These are phyloP conservation scores for Cardamine occulta DNA, from an alignment of 345 rosid genomes.

Conservation along the genomic window DNA sequence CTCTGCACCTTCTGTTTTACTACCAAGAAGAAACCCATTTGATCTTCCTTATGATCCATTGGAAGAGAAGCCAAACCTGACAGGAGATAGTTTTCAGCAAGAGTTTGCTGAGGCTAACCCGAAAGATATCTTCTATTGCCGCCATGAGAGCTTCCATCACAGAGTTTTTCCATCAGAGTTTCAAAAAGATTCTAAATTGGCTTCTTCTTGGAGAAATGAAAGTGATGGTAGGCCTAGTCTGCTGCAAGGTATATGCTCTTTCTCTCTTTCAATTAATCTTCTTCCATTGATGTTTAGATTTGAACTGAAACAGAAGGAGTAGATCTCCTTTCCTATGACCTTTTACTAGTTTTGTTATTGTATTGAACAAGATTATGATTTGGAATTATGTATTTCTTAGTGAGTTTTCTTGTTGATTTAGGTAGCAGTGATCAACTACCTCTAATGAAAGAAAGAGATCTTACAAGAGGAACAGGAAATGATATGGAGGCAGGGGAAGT, in stretches of 20 bases:
- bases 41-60: slow-evolving; percentile 82
- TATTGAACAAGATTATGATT: slow-evolving; percentile 9
- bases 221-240: slow-evolving; percentile 31
- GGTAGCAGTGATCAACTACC: slow-evolving; percentile 44
- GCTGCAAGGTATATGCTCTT: slow-evolving; percentile 33
- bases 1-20: slow-evolving; percentile 82
- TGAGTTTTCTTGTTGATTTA: slow-evolving; percentile 45
- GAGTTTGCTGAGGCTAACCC: slow-evolving; percentile 59
- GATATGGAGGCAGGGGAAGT: slow-evolving; percentile 47
- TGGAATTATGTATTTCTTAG: not conserved
- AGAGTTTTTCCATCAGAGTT: slow-evolving; percentile 40
- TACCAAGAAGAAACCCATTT: slow-evolving; percentile 71
- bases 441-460: slow-evolving; percentile 32
- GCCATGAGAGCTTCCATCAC: slow-evolving; percentile 76
- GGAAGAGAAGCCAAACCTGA: slow-evolving; percentile 80
- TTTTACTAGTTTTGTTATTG: not conserved
- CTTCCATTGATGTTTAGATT: not conserved
- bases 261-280: not conserved
- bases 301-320: not conserved
- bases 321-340: not conserved
- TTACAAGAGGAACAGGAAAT: slow-evolving; percentile 12
- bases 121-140: slow-evolving; percentile 62
- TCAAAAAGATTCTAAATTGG: slow-evolving; percentile 40
- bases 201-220: slow-evolving; percentile 24
- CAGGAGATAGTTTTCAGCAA: slow-evolving; percentile 64